Evolutionary conservation across 2,329 filamentous ascomycete genomes (phyloP).

Genomic region (Bipolaris sorokiniana): DNA sequence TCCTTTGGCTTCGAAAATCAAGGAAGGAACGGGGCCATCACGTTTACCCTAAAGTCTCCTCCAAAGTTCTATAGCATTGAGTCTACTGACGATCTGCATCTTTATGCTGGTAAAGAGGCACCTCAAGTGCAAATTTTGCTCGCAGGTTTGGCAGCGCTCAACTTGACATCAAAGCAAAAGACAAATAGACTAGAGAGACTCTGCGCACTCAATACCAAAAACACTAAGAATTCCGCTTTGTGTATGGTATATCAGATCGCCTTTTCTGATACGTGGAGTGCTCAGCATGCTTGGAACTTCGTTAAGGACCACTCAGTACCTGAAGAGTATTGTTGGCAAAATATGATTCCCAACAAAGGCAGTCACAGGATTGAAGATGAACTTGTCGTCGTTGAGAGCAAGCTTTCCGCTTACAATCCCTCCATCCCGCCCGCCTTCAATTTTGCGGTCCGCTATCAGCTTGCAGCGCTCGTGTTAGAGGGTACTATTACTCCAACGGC

Average conservation of each 20-base stretch:
- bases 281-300: constrained; percentile 44
- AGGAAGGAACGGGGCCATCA: constrained; percentile 32
- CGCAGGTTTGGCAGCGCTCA: constrained; percentile 9
- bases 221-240: constrained; percentile 51
- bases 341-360: constrained; percentile 55
- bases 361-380: constrained; percentile 62
- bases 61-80: constrained; percentile 49
- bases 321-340: constrained; percentile 22
- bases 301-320: constrained; percentile 36
- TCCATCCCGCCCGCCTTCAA: constrained; percentile 7
- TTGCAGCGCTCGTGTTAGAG: constrained; percentile 35
- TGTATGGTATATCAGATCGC: constrained; percentile 59
- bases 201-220: constrained; percentile 44
- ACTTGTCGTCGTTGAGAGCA: constrained; percentile 66
- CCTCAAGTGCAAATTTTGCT: background rate
- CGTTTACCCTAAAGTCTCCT: constrained; percentile 47
- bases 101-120: constrained; percentile 22
- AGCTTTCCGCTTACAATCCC: constrained; percentile 39
- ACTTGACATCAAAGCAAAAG: constrained; percentile 2
- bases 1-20: constrained; percentile 28
- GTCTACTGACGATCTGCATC: constrained; percentile 26
- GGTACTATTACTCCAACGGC: constrained; percentile 27
- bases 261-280: constrained; percentile 24
- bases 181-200: constrained; percentile 36
- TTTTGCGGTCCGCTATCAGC: constrained; percentile 32